A percentile compares a stretch with the other conserved stretches of the same genome.
Evolutionary conservation across 2,329 filamentous ascomycete species (phyloP).

Genomic region (Botrytis pseudocinerea): DNA sequence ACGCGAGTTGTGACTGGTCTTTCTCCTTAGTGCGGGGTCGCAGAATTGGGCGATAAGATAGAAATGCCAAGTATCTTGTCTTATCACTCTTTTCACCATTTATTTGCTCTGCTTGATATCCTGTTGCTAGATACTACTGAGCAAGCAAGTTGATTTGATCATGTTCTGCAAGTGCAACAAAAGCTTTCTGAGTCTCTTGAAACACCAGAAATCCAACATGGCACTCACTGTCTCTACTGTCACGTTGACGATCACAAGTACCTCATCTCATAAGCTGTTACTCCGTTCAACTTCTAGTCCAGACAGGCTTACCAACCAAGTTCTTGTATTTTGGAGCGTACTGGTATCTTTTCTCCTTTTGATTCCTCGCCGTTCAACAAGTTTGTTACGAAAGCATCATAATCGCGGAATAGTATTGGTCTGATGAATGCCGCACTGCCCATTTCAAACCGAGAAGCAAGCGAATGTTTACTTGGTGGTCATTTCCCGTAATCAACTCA

Average conservation of each 20-base stretch:
- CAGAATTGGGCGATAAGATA: constrained; percentile 1
- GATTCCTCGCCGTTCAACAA: neutral
- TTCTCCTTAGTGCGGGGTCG: too few relatives aligned
- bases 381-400: neutral
- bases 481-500: neutral
- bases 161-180: neutral
- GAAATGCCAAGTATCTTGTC: neutral
- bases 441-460: neutral
- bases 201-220: neutral
- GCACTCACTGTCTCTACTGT: neutral
- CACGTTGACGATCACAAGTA: neutral
- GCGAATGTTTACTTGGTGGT: neutral
- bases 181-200: neutral
- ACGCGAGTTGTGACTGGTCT: neutral
- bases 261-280: neutral
- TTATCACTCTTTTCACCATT: neutral
- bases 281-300: neutral
- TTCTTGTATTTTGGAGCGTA: neutral
- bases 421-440: neutral
- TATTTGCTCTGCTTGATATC: neutral
- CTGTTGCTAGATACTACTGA: neutral
- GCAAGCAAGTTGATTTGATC: neutral
- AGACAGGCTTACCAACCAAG: neutral
- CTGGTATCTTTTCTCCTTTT: neutral
- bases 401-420: neutral